Conservation (phyloP, 1,284 basidiomycete genomes). For the Hemileia vastatrix region DNA sequence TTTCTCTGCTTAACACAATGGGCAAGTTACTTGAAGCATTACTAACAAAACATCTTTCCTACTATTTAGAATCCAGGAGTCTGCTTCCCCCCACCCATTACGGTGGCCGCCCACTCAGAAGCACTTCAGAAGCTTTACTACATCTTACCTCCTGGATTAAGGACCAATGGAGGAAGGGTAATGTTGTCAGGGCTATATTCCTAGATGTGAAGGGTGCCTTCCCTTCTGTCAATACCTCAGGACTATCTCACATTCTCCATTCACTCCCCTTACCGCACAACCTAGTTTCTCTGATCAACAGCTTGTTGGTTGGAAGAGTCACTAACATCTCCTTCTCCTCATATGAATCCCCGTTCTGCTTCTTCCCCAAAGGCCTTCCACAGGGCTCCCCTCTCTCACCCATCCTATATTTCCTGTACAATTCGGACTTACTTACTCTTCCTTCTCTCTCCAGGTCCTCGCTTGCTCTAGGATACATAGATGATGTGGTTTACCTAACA, state of each 20-base stretch:
- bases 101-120: neutral
- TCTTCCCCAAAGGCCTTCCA: neutral
- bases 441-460: neutral
- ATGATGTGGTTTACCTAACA: neutral
- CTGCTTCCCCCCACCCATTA: neutral
- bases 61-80: neutral
- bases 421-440: neutral
- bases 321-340: too few species aligned
- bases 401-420: slow-evolving; percentile 11
- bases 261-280: too few species aligned
- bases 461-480: slow-evolving; percentile 6
- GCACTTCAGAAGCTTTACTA: neutral
- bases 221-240: neutral
- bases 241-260: too few species aligned
- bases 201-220: slow-evolving; percentile 7
- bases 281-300: too few species aligned
- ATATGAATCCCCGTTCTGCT: too few species aligned
- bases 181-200: neutral
- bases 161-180: slow-evolving; percentile 5
- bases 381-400: slow-evolving; percentile 11
- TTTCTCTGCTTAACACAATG: neutral
- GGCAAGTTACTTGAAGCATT: neutral
- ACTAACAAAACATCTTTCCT: neutral
- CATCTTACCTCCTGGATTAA: neutral
- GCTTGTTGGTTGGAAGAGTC: too few species aligned